A percentile compares a stretch with the other conserved stretches of the same genome.
These are phyloP conservation scores for Artemisia annua DNA, from an alignment of 129 eudicot species.

Conservation along the genomic window DNA sequence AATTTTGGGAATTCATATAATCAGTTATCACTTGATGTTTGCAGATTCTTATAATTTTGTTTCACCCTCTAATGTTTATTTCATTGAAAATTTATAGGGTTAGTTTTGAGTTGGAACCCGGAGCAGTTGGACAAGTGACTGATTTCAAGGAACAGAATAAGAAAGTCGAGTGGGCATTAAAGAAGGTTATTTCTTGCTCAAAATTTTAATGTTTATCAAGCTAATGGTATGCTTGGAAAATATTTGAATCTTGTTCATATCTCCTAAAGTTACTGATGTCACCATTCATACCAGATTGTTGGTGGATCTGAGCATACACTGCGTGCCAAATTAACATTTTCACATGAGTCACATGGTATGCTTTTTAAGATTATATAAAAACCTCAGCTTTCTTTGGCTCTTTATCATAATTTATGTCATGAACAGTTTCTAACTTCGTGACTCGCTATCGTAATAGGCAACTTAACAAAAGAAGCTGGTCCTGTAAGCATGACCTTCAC, in stretches of 20 bases:
- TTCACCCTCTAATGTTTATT: not conserved
- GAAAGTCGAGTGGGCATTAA: constrained; percentile 84
- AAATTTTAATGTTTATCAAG: constrained; percentile 3
- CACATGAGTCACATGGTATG: constrained; percentile 93
- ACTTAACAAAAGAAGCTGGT: constrained; percentile 94
- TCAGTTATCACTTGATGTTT: not conserved
- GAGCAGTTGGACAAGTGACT: constrained; percentile 81
- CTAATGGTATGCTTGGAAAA: not conserved
- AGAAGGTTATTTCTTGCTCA: constrained; percentile 57
- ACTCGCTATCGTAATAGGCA: constrained; percentile 45
- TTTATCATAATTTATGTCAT: not conserved
- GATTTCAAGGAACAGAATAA: constrained; percentile 87
- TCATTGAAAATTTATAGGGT: constrained; percentile 46
- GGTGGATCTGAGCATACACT: constrained; percentile 97
- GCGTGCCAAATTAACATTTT: constrained; percentile 88
- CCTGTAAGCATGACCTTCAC: constrained; percentile 97
- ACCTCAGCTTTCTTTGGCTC: not conserved
- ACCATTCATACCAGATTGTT: constrained; percentile 60
- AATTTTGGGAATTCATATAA: no score
- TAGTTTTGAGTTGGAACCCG: constrained; percentile 90
- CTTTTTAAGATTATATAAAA: constrained; percentile 1
- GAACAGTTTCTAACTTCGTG: constrained; percentile 5
- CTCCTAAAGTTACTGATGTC: constrained; percentile 26
- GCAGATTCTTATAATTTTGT: not conserved
- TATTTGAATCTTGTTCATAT: constrained; percentile 2